Percentiles rank a stretch among this genome's conserved stretches.
These are phyloP conservation scores for Pisolithus thermaeus DNA, from an alignment of 1,284 basidiomycete genomes.

Conservation along the genomic window DNA sequence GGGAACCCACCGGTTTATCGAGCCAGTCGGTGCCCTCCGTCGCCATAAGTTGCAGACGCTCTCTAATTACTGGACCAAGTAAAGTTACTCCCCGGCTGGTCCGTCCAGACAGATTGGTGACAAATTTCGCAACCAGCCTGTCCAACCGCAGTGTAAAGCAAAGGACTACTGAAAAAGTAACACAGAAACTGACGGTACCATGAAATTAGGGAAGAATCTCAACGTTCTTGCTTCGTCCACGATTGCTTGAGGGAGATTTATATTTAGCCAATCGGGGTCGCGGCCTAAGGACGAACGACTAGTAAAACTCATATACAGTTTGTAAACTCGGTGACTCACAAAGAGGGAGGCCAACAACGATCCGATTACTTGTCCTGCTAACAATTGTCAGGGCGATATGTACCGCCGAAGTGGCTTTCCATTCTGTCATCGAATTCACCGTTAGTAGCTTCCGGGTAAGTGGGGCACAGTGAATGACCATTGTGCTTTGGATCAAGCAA, in stretches of 20 bases:
- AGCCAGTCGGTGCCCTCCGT: slow-evolving; percentile 31
- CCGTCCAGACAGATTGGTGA: slow-evolving; percentile 18
- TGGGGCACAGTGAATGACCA: slow-evolving; percentile 6
- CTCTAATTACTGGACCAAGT: slow-evolving; percentile 32
- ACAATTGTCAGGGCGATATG: slow-evolving; percentile 20
- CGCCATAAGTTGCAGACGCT: slow-evolving; percentile 27
- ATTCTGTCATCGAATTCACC: slow-evolving; percentile 18
- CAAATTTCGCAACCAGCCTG: slow-evolving; percentile 6
- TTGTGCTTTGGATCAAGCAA: slow-evolving; percentile 9
- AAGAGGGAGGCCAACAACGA: slow-evolving; percentile 36
- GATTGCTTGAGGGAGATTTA: slow-evolving; percentile 28
- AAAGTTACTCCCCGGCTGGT: slow-evolving; percentile 15
- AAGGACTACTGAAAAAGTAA: neutral
- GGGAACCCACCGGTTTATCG: slow-evolving; percentile 31
- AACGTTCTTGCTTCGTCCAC: slow-evolving; percentile 22
- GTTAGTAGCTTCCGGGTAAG: neutral
- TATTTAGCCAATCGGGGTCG: slow-evolving; percentile 32
- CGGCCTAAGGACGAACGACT: slow-evolving; percentile 28
- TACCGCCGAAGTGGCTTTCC: slow-evolving; percentile 22
- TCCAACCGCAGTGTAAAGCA: slow-evolving; percentile 3
- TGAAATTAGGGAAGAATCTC: slow-evolving; percentile 23
- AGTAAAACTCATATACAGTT: too few species aligned
- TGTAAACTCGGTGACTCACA: slow-evolving; percentile 21
- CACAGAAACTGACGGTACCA: slow-evolving; percentile 32
- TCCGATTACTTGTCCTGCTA: slow-evolving; percentile 30